Base-by-base conservation (phyloP, 768 basidiomycete genomes). In the Boletus insuetus region DNA sequence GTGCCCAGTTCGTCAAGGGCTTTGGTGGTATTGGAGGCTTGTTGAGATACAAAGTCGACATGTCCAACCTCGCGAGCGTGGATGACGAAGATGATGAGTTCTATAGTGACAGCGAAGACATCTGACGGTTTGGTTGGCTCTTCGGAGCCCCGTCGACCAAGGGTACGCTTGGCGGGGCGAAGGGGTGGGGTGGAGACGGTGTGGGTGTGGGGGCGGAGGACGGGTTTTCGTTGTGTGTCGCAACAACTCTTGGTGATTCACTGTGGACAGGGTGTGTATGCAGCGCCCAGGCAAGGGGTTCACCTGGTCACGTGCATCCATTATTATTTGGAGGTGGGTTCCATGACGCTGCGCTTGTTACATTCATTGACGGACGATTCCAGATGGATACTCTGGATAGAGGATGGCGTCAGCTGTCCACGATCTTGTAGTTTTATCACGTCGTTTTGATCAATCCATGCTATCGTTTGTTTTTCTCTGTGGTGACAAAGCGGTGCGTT, bases 11-110 rank as follows among this genome's bases (percentile, higher is more conserved):
- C 77, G 94, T 96, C 65, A 96, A 95, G 71, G 96, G 96, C 40
- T 98, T 99, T 65, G 96, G 96, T 73, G 96, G 97, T 24, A 98
- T 99, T 63, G 96, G 97, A 29, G 96, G 95, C 31, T 78, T 98
- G 56, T 76, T 97, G 55, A 83, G 96, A 46, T 99, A 99, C 84
- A 98, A 98, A 78, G 94, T 98, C 64, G 96, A 97, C 76, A 91
- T 98, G 75, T 81, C 82, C 62, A 90, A 88, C 69, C 79, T 98
- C 40, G 79, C 82, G 20, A 77, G 79, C 44, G 59, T 84, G 22
- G 91, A 93, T 63, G 90, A 93, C 32, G 90, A 84, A 2, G 80
- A 89, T 32, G 91, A 92, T 66, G 91, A 94, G 73, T 90, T 91
- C 76, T 93, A 90, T 74, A 85, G 81, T 67, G 79, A 80, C 51